A percentile compares a stretch with the other conserved stretches of the same genome.
These are phyloP conservation scores for Geoglossum glabrum DNA, from an alignment of 495 filamentous ascomycete genomes.

Conservation along the genomic window DNA sequence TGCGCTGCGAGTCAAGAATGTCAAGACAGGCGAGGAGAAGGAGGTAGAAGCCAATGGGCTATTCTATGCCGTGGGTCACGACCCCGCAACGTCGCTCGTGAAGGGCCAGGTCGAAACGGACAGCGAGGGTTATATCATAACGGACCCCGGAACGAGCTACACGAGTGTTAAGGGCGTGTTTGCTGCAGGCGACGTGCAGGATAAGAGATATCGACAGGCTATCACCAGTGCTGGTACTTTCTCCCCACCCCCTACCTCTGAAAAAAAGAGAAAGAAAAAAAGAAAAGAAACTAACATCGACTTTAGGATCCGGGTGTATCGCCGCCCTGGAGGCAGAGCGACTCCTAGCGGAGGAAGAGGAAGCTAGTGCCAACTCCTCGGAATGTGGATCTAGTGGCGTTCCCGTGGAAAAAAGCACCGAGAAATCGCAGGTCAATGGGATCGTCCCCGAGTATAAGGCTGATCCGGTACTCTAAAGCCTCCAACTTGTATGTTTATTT, in stretches of 20 bases:
- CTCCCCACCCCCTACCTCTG: background rate
- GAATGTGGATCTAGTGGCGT: no score
- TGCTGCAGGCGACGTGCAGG: slow-evolving; percentile 93
- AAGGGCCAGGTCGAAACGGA: slow-evolving; percentile 77
- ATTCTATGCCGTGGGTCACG: slow-evolving; percentile 96
- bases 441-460: slow-evolving; percentile 38
- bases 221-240: slow-evolving; percentile 88
- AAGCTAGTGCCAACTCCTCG: no score
- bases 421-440: slow-evolving; percentile 15
- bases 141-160: slow-evolving; percentile 67
- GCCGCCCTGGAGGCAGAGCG: slow-evolving; percentile 92
- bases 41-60: slow-evolving; percentile 74
- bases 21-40: slow-evolving; percentile 56
- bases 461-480: slow-evolving; percentile 39
- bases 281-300: slow-evolving; percentile 18
- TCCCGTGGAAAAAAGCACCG: slow-evolving; percentile 18
- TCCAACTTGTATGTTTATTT: background rate
- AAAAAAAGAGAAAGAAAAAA: background rate
- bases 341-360: slow-evolving; percentile 58
- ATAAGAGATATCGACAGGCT: slow-evolving; percentile 94
- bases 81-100: slow-evolving; percentile 74
- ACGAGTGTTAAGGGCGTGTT: slow-evolving; percentile 88
- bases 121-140: slow-evolving; percentile 72
- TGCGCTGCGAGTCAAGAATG: slow-evolving; percentile 58
- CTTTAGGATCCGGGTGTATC: slow-evolving; percentile 74